phyloP scores from a whole-genome alignment of 768 basidiomycete genomes.

The Naganishia friedmannii region DNA sequence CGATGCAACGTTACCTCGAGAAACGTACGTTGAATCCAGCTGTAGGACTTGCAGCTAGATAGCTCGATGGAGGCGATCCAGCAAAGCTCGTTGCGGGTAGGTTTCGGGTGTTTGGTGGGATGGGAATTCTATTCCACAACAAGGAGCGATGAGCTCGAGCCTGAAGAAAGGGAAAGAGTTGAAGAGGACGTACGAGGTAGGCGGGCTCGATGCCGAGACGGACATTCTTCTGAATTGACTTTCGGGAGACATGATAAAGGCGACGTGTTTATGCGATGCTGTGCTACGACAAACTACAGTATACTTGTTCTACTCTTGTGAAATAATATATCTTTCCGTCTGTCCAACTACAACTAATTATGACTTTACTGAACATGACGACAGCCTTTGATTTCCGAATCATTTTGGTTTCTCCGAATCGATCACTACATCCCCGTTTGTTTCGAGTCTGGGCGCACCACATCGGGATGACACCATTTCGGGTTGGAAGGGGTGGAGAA shows the following conservation, averaged over 20 bases:
- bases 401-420: neutral
- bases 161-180: neutral
- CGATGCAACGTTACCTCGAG: conserved; percentile 10
- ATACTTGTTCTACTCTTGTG: neutral
- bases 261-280: neutral
- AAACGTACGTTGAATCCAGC: conserved; percentile 37
- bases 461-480: conserved; percentile 2
- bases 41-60: conserved; percentile 37
- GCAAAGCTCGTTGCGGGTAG: conserved; percentile 41
- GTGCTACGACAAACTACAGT: neutral
- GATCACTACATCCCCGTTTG: no score
- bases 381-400: conserved; percentile 21
- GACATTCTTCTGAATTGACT: conserved; percentile 41
- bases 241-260: conserved; percentile 20
- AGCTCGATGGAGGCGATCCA: conserved; percentile 39
- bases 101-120: conserved; percentile 49
- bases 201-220: conserved; percentile 51
- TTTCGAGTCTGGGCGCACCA: neutral
- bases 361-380: neutral
- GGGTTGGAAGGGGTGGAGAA: neutral
- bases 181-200: conserved; percentile 42
- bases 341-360: neutral
- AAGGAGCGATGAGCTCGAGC: neutral
- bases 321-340: neutral
- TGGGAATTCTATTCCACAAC: conserved; percentile 44